Evolutionary conservation across 1,284 basidiomycete species (phyloP).

Genomic region (Boletus hoseneyae): DNA sequence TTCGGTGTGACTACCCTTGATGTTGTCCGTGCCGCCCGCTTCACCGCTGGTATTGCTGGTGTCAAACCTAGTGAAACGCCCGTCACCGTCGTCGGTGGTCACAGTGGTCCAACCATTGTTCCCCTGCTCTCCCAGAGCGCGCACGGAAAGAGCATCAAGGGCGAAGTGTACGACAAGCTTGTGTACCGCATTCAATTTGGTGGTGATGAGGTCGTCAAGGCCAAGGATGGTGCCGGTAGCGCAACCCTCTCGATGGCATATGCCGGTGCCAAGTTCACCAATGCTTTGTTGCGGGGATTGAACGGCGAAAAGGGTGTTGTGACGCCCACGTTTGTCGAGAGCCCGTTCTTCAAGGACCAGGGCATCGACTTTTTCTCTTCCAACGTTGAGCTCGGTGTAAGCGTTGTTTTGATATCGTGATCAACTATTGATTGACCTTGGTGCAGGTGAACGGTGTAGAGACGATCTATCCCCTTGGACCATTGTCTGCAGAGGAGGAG

Average conservation of each 20-base stretch:
- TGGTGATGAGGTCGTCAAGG: constrained; percentile 89
- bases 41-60: constrained; percentile 76
- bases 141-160: constrained; percentile 55
- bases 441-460: constrained; percentile 79
- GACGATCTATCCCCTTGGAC: constrained; percentile 83
- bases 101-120: constrained; percentile 95
- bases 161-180: constrained; percentile 66
- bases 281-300: constrained; percentile 79
- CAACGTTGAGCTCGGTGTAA: constrained; percentile 86
- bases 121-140: constrained; percentile 86
- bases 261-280: constrained; percentile 86
- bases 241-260: constrained; percentile 96
- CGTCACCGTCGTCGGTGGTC: constrained; percentile 92
- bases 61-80: constrained; percentile 64
- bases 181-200: constrained; percentile 90
- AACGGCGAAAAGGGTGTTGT: constrained; percentile 84
- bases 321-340: constrained; percentile 87
- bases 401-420: constrained; percentile 30
- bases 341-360: constrained; percentile 77
- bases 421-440: constrained; percentile 4
- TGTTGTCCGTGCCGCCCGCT: constrained; percentile 92
- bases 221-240: constrained; percentile 86
- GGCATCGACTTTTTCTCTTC: constrained; percentile 91
- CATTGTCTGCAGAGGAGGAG: constrained; percentile 77
- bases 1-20: constrained; percentile 97